Percentiles rank a stretch among this genome's conserved stretches.
These are phyloP conservation scores for Aspergillus hancockii DNA, from an alignment of 495 filamentous ascomycete species.

Conservation along the genomic window DNA sequence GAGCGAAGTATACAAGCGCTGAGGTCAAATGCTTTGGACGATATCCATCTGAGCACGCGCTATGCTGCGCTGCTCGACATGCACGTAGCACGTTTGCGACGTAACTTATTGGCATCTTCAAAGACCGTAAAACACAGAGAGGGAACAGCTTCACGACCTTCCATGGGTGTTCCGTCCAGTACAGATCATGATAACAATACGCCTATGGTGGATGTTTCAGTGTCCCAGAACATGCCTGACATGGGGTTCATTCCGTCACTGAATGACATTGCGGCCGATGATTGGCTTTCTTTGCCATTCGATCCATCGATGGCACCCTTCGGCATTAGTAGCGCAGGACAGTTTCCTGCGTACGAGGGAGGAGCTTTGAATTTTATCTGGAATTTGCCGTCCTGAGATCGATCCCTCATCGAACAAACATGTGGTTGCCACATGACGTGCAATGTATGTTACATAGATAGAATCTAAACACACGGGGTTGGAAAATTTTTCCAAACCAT, in stretches of 20 bases:
- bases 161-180: conserved; percentile 35
- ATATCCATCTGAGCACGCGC: conserved; percentile 53
- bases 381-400: conserved; percentile 46
- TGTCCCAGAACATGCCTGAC: conserved; percentile 35
- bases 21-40: conserved; percentile 51
- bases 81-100: conserved; percentile 47
- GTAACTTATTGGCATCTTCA: conserved; percentile 42
- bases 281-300: conserved; percentile 55
- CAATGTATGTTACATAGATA: background rate
- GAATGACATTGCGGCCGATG: conserved; percentile 45
- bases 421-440: conserved; percentile 1
- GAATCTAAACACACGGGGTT: background rate
- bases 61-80: conserved; percentile 53
- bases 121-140: conserved; percentile 28
- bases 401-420: background rate
- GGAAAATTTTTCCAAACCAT: background rate
- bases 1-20: conserved; percentile 50
- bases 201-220: conserved; percentile 22
- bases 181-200: conserved; percentile 27
- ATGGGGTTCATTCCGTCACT: conserved; percentile 37
- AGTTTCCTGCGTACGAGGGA: conserved; percentile 52
- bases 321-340: conserved; percentile 42
- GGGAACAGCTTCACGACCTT: conserved; percentile 26
- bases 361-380: conserved; percentile 53
- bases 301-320: conserved; percentile 58